A percentile compares a stretch with the other conserved stretches of the same genome.
Evolutionary conservation across 2,329 filamentous ascomycete genomes (phyloP).

Genomic region (Colletotrichum ledebouriae): DNA sequence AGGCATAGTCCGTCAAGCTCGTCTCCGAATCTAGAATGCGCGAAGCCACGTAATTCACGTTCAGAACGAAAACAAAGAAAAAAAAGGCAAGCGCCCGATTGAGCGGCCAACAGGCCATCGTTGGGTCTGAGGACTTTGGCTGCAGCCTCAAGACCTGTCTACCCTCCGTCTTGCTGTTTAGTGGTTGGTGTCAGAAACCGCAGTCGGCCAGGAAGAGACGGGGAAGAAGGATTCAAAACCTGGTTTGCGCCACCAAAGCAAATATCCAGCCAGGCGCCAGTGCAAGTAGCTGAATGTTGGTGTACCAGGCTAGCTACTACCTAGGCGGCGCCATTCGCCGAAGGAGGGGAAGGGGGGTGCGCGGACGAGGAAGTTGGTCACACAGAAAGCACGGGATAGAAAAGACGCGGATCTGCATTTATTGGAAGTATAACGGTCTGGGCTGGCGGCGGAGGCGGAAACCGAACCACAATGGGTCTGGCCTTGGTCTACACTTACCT

Average conservation of each 20-base stretch:
- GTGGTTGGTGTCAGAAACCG: conserved; percentile 35
- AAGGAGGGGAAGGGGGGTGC: conserved; percentile 9
- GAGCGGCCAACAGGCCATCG: conserved; percentile 25
- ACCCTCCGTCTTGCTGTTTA: conserved; percentile 29
- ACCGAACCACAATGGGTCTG: conserved; percentile 31
- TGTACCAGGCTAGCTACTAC: conserved; percentile 15
- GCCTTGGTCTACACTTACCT: conserved; percentile 13
- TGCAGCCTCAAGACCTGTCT: conserved; percentile 35
- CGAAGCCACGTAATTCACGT: conserved; percentile 30
- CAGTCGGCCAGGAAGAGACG: conserved; percentile 17
- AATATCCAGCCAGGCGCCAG: conserved; percentile 12
- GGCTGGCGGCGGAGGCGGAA: conserved; percentile 33
- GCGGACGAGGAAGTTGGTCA: background rate
- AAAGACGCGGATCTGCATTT: conserved; percentile 31
- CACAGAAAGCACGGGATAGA: conserved; percentile 12
- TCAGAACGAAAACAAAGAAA: conserved; percentile 35
- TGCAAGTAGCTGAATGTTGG: conserved; percentile 27
- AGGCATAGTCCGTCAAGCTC: conserved; percentile 22
- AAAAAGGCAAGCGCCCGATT: conserved; percentile 30
- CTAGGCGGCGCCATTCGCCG: conserved; percentile 21
- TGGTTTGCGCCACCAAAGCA: conserved; percentile 30
- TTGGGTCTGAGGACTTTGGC: conserved; percentile 8
- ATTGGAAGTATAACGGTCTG: conserved; percentile 39
- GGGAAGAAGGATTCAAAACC: conserved; percentile 14
- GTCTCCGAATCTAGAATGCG: conserved; percentile 20